These are phyloP conservation scores for Aristolochia contorta DNA, from an alignment of 164 flowering plant species.

Conservation along the genomic window DNA sequence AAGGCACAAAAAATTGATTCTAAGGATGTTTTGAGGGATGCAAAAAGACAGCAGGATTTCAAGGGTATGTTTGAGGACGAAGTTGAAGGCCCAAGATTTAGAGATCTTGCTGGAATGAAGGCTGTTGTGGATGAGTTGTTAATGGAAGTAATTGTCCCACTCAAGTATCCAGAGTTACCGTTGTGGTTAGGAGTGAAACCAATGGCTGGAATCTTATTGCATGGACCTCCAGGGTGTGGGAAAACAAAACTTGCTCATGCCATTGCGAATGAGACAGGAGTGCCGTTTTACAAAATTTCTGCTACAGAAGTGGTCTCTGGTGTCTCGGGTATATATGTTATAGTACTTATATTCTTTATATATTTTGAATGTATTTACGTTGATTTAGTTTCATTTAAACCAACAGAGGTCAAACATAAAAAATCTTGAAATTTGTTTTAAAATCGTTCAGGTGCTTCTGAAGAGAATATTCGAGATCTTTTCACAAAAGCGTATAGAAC, in stretches of 20 bases:
- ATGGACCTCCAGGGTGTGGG: slow-evolving; percentile 99
- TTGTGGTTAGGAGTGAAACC: slow-evolving; percentile 66
- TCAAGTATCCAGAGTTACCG: slow-evolving; percentile 56
- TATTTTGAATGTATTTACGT: not conserved
- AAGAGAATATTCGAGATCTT: slow-evolving; percentile 79
- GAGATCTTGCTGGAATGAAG: slow-evolving; percentile 78
- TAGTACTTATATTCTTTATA: not conserved
- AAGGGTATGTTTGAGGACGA: slow-evolving; percentile 3
- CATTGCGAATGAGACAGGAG: slow-evolving; percentile 84
- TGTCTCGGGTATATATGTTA: slow-evolving; percentile 51
- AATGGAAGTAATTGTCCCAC: slow-evolving; percentile 67
- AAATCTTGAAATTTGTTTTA: not conserved
- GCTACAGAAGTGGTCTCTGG: slow-evolving; percentile 93
- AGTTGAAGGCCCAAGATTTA: slow-evolving; percentile 56
- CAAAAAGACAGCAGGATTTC: slow-evolving; percentile 1
- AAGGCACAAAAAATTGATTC: slow-evolving; percentile 21
- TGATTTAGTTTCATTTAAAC: not conserved
- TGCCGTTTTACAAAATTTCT: slow-evolving; percentile 81
- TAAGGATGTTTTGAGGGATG: slow-evolving; percentile 6
- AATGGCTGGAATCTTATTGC: slow-evolving; percentile 64
- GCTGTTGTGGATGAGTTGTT: slow-evolving; percentile 57
- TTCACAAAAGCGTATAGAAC: too few species aligned
- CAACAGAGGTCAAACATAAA: too few species aligned
- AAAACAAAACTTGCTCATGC: slow-evolving; percentile 93
- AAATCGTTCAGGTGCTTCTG: slow-evolving; percentile 67